Percentiles rank a stretch among this genome's conserved stretches.
phyloP scores from a whole-genome alignment of 306 rosid genomes.

The Dalbergia oliveri region DNA sequence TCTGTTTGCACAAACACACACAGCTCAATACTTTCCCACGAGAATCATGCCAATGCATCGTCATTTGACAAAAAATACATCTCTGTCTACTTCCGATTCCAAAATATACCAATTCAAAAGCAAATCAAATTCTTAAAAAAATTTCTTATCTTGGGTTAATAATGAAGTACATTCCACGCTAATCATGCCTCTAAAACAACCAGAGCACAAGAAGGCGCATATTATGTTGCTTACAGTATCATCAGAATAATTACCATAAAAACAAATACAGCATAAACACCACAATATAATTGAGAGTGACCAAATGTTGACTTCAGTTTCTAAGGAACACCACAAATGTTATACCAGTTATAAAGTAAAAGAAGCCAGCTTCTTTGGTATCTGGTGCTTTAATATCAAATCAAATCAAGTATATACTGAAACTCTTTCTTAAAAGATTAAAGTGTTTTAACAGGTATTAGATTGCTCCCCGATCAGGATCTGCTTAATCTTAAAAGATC shows the following conservation, averaged over 20 bases:
- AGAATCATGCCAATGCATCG: not conserved
- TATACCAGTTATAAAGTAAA: not conserved
- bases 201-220: not conserved
- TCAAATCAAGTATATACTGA: not conserved
- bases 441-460: too few species aligned
- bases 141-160: not conserved
- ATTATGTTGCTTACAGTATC: not conserved
- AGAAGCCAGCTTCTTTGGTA: not conserved
- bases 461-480: not conserved
- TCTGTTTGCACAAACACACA: conserved; percentile 54
- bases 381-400: not conserved
- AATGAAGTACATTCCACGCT: not conserved
- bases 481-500: not conserved
- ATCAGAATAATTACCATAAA: not conserved
- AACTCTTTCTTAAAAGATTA: not conserved
- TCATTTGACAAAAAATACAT: not conserved
- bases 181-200: not conserved
- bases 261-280: not conserved
- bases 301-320: not conserved
- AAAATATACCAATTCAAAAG: not conserved
- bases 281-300: not conserved
- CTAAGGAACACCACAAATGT: not conserved
- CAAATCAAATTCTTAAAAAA: not conserved
- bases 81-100: not conserved
- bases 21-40: not conserved